phyloP scores from a whole-genome alignment of 75 land plant species.

The Ceratopteris richardii region DNA sequence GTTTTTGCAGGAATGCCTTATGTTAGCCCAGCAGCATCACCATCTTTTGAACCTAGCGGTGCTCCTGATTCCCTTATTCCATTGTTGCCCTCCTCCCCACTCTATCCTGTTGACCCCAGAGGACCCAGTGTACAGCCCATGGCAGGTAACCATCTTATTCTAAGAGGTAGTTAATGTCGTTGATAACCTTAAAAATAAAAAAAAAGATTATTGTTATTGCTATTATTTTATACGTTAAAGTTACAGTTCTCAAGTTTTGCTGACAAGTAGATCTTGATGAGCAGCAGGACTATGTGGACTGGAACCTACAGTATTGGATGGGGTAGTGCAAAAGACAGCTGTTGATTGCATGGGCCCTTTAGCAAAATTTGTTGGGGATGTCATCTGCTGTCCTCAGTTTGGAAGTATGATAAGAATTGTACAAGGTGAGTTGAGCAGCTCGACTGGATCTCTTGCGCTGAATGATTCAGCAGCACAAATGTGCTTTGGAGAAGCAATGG shows the following conservation, averaged over 20 bases:
- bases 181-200: no score
- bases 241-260: no score
- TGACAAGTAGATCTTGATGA: not conserved
- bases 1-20: not conserved
- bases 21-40: not conserved
- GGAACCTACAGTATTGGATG: not conserved
- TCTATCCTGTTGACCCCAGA: not conserved
- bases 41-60: not conserved
- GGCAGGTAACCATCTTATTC: no score
- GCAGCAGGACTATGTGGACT: not conserved
- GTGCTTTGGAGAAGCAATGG: slow-evolving; percentile 77
- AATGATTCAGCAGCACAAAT: slow-evolving; percentile 45
- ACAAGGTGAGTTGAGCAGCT: slow-evolving; percentile 51
- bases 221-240: no score
- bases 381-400: slow-evolving; percentile 93
- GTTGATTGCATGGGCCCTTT: slow-evolving; percentile 76
- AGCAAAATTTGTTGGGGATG: slow-evolving; percentile 75
- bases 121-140: not conserved
- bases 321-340: slow-evolving; percentile 47
- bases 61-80: not conserved
- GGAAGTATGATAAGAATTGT: slow-evolving; percentile 66
- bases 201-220: no score
- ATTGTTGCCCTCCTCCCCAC: not conserved
- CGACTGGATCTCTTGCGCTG: slow-evolving; percentile 49
- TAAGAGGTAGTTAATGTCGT: no score